Conservation (phyloP, 177 flowering plant species). For the Vitis hybrid region DNA sequence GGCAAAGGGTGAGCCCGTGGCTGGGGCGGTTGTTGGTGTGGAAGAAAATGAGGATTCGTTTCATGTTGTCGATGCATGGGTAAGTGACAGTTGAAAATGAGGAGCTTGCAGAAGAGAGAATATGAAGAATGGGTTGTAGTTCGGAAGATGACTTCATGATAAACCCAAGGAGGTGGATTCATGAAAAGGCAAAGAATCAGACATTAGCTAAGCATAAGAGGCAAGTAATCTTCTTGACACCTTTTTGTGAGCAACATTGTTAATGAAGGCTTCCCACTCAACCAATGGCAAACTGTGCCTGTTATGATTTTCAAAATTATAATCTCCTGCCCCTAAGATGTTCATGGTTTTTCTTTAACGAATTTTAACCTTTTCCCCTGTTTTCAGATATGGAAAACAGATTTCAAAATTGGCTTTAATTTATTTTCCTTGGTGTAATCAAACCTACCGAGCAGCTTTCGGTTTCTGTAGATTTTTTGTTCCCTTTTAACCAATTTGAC, state of each 20-base stretch:
- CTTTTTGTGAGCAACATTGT: neutral
- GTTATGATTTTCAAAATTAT: too few relatives aligned
- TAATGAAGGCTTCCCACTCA: neutral
- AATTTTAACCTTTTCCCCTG: too few relatives aligned
- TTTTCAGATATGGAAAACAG: too few relatives aligned
- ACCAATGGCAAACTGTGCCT: too few relatives aligned
- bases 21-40: constrained; percentile 1
- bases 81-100: neutral
- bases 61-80: constrained; percentile 31
- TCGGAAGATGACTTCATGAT: constrained; percentile 24
- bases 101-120: neutral
- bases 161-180: constrained; percentile 38
- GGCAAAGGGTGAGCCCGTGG: neutral
- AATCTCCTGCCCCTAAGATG: too few relatives aligned
- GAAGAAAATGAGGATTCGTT: constrained; percentile 47
- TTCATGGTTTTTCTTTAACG: too few relatives aligned
- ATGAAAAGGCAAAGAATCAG: constrained; percentile 56
- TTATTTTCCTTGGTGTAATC: too few relatives aligned
- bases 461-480: too few relatives aligned
- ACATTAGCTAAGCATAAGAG: constrained; percentile 26
- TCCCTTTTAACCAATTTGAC: too few relatives aligned
- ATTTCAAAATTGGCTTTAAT: too few relatives aligned
- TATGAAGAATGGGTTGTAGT: neutral
- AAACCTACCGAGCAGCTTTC: too few relatives aligned
- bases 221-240: constrained; percentile 42